Conservation (phyloP, 2,329 filamentous ascomycete species). For the Xylariaceae sp. region DNA sequence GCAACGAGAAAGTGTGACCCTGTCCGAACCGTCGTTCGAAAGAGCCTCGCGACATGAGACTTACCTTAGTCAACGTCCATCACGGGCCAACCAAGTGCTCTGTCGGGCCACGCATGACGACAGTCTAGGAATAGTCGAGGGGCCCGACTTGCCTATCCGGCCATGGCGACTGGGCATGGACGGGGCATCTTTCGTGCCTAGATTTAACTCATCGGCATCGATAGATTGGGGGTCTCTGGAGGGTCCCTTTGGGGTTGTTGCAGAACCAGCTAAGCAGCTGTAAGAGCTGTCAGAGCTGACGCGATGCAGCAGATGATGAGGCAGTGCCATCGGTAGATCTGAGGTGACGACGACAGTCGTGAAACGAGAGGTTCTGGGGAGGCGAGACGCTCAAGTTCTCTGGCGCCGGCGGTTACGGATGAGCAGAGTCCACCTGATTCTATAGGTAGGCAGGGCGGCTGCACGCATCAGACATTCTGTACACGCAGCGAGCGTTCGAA, state of each 20-base stretch:
- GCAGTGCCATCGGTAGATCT: constrained; percentile 28
- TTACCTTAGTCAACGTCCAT: constrained; percentile 8
- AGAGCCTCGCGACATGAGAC: constrained; percentile 3
- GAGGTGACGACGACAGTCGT: constrained; percentile 20
- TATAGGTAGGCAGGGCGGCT: constrained; percentile 32
- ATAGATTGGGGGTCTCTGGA: too few species aligned
- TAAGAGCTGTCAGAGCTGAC: neutral
- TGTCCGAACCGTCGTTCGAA: constrained; percentile 1
- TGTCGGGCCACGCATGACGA: constrained; percentile 21
- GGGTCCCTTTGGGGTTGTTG: neutral
- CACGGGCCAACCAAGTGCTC: constrained; percentile 27
- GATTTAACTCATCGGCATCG: neutral
- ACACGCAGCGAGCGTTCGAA: constrained; percentile 18
- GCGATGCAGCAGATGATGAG: constrained; percentile 17
- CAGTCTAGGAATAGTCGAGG: constrained; percentile 16
- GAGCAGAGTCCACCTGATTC: neutral
- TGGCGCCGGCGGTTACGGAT: constrained; percentile 25
- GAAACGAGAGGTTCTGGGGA: constrained; percentile 33
- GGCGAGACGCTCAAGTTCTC: constrained; percentile 27
- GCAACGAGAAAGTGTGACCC: neutral
- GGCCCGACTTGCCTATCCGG: neutral
- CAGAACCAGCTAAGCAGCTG: neutral
- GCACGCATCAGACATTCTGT: constrained; percentile 1
- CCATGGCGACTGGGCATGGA: constrained; percentile 11
- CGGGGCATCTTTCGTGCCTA: constrained; percentile 12